These are phyloP conservation scores for Phytophthora citrophthora DNA, from an alignment of 352 stramenopile species.

Conservation along the genomic window DNA sequence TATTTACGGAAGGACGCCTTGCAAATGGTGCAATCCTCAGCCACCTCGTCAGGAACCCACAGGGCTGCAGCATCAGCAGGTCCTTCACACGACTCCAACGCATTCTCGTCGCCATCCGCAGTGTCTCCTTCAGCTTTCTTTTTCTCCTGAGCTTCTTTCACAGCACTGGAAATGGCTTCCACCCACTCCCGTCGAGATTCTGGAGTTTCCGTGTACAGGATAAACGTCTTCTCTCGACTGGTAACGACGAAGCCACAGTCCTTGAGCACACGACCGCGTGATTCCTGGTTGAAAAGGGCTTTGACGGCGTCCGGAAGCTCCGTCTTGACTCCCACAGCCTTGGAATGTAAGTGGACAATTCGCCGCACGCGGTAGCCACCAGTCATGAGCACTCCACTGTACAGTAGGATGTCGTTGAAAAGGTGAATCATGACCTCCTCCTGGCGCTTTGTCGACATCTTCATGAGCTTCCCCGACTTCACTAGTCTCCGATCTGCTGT, in stretches of 20 bases:
- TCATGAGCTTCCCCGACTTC: constrained; percentile 73
- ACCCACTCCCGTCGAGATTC: constrained; percentile 65
- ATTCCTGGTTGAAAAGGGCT: constrained; percentile 55
- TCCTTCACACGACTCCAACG: constrained; percentile 43
- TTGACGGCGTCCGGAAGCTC: constrained; percentile 60
- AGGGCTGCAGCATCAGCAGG: constrained; percentile 69
- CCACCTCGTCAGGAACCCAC: constrained; percentile 81
- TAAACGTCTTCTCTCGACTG: constrained; percentile 85
- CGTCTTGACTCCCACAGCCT: constrained; percentile 69
- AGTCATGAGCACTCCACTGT: constrained; percentile 78
- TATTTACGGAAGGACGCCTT: constrained; percentile 71
- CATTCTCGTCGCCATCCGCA: constrained; percentile 27
- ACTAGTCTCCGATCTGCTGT: constrained; percentile 68
- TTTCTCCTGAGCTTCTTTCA: constrained; percentile 55
- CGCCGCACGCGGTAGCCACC: constrained; percentile 76
- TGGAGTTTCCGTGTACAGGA: constrained; percentile 68
- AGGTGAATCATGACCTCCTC: constrained; percentile 87
- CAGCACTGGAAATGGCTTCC: constrained; percentile 53
- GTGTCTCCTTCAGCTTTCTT: constrained; percentile 23
- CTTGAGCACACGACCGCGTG: constrained; percentile 40
- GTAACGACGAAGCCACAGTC: constrained; percentile 81
- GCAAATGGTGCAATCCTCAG: constrained; percentile 72
- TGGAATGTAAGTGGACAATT: constrained; percentile 76
- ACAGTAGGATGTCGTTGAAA: constrained; percentile 89
- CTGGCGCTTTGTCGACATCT: constrained; percentile 83